Evolutionary conservation across 768 basidiomycete species (phyloP).

Genomic region (Tricholomella constricta): DNA sequence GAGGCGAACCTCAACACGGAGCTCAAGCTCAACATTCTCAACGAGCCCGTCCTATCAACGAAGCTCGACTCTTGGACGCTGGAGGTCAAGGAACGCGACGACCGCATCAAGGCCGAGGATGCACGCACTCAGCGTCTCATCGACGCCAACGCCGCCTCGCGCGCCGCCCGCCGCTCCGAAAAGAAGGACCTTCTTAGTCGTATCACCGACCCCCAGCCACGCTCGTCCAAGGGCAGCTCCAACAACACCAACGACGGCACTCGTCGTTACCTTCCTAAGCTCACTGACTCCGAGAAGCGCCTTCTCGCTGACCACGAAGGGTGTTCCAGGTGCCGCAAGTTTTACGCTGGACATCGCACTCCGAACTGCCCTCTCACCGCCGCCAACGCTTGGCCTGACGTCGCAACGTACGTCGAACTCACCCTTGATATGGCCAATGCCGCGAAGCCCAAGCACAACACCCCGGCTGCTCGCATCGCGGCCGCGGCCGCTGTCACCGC

Average conservation of each 20-base stretch:
- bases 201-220: background rate
- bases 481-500: no score
- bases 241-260: background rate
- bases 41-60: background rate
- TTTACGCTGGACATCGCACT: conserved; percentile 11
- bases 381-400: no score
- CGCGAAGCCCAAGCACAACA: no score
- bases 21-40: conserved; percentile 1
- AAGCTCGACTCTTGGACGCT: conserved; percentile 1
- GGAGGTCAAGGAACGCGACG: conserved; percentile 4
- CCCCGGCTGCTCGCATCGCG: no score
- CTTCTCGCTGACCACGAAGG: no score
- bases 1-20: conserved; percentile 12
- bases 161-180: background rate
- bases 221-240: no score
- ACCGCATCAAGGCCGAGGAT: conserved; percentile 1
- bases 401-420: no score
- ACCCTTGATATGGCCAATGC: no score
- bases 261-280: conserved; percentile 6
- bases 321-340: no score
- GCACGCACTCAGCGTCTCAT: background rate
- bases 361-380: background rate
- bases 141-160: background rate
- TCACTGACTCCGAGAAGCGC: no score
- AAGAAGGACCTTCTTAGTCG: background rate